phyloP scores from a whole-genome alignment of 768 basidiomycete genomes.

The Hygrocybe coccinea region DNA sequence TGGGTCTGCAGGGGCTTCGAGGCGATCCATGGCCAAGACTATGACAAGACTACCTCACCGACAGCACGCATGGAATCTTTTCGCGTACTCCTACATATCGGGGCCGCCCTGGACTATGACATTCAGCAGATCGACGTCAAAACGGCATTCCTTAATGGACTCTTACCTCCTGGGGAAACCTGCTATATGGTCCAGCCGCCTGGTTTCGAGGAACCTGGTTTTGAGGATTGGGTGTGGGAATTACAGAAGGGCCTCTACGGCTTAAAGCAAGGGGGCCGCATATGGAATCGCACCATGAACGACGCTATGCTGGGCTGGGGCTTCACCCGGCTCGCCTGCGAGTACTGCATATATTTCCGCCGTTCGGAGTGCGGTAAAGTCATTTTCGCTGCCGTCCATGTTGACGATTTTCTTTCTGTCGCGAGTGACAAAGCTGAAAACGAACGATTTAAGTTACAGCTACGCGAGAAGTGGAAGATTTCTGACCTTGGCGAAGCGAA shows the following conservation, averaged over 20 bases:
- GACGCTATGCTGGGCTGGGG: constrained; percentile 25
- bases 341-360: constrained; percentile 35
- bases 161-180: constrained; percentile 24
- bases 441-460: constrained; percentile 24
- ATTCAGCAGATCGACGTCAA: constrained; percentile 38
- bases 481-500: constrained; percentile 30
- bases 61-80: constrained; percentile 38
- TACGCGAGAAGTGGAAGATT: constrained; percentile 28
- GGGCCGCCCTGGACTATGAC: constrained; percentile 31
- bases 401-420: constrained; percentile 31
- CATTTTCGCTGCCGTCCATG: constrained; percentile 30
- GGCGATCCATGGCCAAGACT: too few relatives aligned
- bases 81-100: constrained; percentile 33
- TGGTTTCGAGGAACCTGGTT: constrained; percentile 8
- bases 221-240: too few relatives aligned
- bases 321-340: constrained; percentile 27
- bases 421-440: constrained; percentile 12
- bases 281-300: constrained; percentile 34
- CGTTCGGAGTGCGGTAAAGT: constrained; percentile 20
- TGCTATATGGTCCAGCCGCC: constrained; percentile 36
- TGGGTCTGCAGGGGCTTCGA: constrained; percentile 41
- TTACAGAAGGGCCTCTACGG: too few relatives aligned
- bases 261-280: neutral
- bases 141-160: constrained; percentile 36
- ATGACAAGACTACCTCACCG: constrained; percentile 30